Base-by-base conservation (phyloP, 495 filamentous ascomycete genomes). In the Hypoxylon rickii region DNA sequence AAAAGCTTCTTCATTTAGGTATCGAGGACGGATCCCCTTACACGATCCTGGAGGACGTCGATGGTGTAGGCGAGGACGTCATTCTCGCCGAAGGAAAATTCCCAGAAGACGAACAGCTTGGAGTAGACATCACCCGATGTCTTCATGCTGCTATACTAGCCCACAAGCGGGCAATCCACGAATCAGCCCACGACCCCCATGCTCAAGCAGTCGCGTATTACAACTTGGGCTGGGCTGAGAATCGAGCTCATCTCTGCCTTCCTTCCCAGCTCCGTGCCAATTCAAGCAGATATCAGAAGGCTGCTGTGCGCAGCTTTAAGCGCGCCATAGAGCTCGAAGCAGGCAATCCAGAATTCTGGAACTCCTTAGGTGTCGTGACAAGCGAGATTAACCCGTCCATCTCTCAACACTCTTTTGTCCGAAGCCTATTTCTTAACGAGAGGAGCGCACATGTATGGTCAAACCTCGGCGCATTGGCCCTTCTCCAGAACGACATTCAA, bases 321-420 rank as follows among this genome's bases (percentile, higher is more conserved):
- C 81, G 90, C 44, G 89, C 95, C 3, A 97, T 99, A 64, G 95
- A 97, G 70, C 74, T 97, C 1, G 94, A 99, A 68, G 88, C 95
- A 5, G 89, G 92, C 21, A 99, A 97, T 65, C 76, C 92, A 0
- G 94, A 99, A 63, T 99, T 97, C 70, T 99, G 94, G 94, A 97
- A 96, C 68, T 84, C 94, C 2, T 81, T 99, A 16, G 94, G 93
- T 16, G 90, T 97, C 5, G 89, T 88, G 12, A 97, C 94, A 1
- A 89, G 87, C 36, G 80, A 77, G 31, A 76, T 96, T 63, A 96
- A 90, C 65, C 87, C 90, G 0, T 87, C 88, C 51, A 89, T 97
- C 1, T 85, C 95, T 0, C 94, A 99, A 71, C 94, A 99, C 72
- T 82, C 94, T 0, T 89, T 99, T 58, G 88, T 97, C n/a, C 81